phyloP scores from a whole-genome alignment of 1,284 basidiomycete species.

The Trichosporon ovoides region DNA sequence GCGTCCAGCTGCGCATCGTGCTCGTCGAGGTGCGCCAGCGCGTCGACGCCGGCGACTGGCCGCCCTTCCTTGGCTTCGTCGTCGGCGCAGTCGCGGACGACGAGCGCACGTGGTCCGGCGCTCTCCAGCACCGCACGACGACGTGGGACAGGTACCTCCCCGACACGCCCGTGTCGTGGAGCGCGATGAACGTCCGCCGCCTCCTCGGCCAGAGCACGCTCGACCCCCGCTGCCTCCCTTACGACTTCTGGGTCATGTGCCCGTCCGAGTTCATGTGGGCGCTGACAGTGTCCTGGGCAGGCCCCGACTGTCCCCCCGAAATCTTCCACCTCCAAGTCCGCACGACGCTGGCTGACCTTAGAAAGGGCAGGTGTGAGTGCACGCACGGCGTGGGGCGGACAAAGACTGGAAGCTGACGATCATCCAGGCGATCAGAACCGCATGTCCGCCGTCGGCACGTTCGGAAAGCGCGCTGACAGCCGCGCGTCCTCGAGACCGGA shows the following conservation, averaged over 20 bases:
- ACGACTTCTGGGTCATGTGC: conserved; percentile 5
- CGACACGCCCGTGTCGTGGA: background rate
- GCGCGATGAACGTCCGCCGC: conserved; percentile 1
- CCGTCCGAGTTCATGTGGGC: conserved; percentile 6
- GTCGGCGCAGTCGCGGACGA: background rate
- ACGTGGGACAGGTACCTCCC: conserved; percentile 1
- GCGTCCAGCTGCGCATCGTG: background rate
- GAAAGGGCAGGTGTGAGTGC: background rate
- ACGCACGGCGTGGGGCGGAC: background rate
- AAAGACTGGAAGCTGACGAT: background rate
- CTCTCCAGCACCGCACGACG: background rate
- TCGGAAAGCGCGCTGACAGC: background rate
- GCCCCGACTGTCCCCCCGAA: background rate
- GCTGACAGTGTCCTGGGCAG: background rate
- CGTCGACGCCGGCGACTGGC: background rate
- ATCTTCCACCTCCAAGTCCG: conserved; percentile 5
- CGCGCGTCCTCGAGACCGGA: background rate
- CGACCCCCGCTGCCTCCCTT: background rate
- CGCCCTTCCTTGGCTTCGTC: conserved; percentile 1
- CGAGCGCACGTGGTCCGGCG: conserved; percentile 1
- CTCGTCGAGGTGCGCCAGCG: background rate
- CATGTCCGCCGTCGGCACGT: background rate
- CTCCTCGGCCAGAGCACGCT: conserved; percentile 1
- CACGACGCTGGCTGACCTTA: background rate
- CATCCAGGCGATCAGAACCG: background rate